phyloP scores from a whole-genome alignment of 2,329 filamentous ascomycete genomes.

The Aspergillus costaricaensis region DNA sequence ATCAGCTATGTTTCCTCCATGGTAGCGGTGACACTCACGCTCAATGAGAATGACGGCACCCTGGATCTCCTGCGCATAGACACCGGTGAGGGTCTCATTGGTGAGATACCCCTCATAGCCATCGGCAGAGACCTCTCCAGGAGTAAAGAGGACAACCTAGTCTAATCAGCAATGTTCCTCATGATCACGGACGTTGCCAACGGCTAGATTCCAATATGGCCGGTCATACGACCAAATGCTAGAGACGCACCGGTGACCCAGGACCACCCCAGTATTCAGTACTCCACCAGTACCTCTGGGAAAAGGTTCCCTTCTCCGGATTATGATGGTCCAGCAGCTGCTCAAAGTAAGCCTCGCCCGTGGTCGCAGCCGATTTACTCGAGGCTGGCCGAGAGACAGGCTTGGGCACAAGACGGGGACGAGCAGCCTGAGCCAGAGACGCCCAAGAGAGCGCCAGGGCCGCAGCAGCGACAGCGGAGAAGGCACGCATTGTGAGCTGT shows the following conservation, averaged over 20 bases:
- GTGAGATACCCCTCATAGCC: constrained; percentile 54
- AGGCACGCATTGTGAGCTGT: constrained; percentile 4
- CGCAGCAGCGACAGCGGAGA: neutral
- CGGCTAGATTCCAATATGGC: neutral
- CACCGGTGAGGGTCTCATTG: constrained; percentile 52
- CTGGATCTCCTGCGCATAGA: constrained; percentile 54
- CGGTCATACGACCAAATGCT: neutral
- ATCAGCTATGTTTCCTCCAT: neutral
- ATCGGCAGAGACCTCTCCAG: constrained; percentile 54
- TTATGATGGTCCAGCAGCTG: constrained; percentile 63
- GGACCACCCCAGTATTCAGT: constrained; percentile 56
- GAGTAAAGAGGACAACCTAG: constrained; percentile 54
- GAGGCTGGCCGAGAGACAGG: neutral
- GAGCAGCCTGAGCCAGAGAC: neutral
- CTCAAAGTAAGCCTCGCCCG: constrained; percentile 40
- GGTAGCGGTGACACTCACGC: constrained; percentile 38
- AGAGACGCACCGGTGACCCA: constrained; percentile 52
- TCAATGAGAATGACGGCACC: constrained; percentile 59
- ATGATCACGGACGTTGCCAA: neutral
- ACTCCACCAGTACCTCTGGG: constrained; percentile 57
- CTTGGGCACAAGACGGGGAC: neutral
- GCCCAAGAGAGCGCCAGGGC: constrained; percentile 1
- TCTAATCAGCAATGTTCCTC: neutral
- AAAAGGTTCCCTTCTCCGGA: constrained; percentile 57
- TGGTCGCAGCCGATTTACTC: neutral